Evolutionary conservation across 768 basidiomycete genomes (phyloP), one percentile per base, ranked within the genome.

Genomic region (Multifurca ochricompacta): DNA sequence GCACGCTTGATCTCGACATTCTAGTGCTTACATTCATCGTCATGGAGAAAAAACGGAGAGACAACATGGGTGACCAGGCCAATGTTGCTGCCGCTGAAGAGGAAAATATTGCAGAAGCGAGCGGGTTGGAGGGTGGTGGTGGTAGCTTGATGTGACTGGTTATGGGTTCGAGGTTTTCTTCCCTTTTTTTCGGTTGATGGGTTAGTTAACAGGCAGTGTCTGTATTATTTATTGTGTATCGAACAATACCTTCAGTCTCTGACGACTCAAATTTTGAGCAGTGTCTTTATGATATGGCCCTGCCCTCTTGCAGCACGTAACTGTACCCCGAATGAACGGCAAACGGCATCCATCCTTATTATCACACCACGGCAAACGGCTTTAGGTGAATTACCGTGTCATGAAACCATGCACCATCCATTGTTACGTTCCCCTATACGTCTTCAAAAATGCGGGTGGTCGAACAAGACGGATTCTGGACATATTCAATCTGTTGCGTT

Each of bases 1-100:
- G 60, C 35, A 68, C 69, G 27, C 63, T 79, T 19, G 75, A 80
- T 62, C 68, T 77, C 51, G 79, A 81, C 64, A 68, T 81, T 44
- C 67, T 81, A 36, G 65, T 81, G 11, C 65, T 80, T 23, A 77
- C 80, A 16, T 80, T 80, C 58, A 59, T 80, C 51, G 72, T 82
- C 51, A 72, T 79, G 70, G 78, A 79, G 68, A 78, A 74, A 67
- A 77, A 77, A 62, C 68, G 76, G 37, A 70, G 76, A 18, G 75
- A 76, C 39, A 65, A 65, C 23, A 54, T 66, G 7, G 44, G 58
- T 13, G 56, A 64, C 50, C 51, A 60, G 42, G 51, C 50, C 10
- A 62, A 58, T 18, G 57, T 65, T 8, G 51, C 54, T 19, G 52
- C 51, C 16, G 51, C 42, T 18, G 46, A 62, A 9, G 62, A 63